phyloP scores from a whole-genome alignment of 805 yeast species.

The Torulaspora quercuum region DNA sequence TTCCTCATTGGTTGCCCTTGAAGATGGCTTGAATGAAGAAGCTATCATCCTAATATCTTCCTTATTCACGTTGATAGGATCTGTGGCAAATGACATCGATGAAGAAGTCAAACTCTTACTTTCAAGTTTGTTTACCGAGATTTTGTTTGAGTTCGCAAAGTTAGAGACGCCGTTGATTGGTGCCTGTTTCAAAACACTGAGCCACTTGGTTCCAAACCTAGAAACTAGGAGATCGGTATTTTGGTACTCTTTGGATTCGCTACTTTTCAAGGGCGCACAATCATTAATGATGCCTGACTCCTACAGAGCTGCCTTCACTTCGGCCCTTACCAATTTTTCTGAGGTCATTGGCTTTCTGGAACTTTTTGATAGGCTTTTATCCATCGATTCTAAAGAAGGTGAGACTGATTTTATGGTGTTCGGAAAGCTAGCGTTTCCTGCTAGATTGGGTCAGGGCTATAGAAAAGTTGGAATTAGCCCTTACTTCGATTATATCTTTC shows the following conservation, averaged over 20 bases:
- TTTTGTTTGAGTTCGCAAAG: constrained; percentile 44
- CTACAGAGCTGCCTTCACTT: constrained; percentile 44
- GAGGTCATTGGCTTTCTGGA: constrained; percentile 61
- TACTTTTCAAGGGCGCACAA: constrained; percentile 50
- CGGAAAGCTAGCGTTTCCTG: constrained; percentile 56
- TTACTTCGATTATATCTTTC: constrained; percentile 68
- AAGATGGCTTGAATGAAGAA: constrained; percentile 72
- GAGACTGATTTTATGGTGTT: constrained; percentile 33
- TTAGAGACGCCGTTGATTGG: constrained; percentile 51
- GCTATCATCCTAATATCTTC: constrained; percentile 72
- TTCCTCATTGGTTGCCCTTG: constrained; percentile 37
- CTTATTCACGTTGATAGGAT: constrained; percentile 60
- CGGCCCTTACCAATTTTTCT: constrained; percentile 48
- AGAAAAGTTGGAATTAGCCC: constrained; percentile 73
- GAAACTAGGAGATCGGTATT: constrained; percentile 44
- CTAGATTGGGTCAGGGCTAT: constrained; percentile 55
- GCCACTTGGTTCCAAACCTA: constrained; percentile 52
- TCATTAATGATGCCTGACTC: constrained; percentile 32
- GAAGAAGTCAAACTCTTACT: constrained; percentile 25
- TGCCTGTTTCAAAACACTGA: constrained; percentile 52
- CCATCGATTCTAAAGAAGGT: constrained; percentile 33
- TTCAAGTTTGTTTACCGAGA: constrained; percentile 31
- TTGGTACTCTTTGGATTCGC: constrained; percentile 68
- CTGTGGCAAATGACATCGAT: constrained; percentile 42
- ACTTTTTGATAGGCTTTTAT: constrained; percentile 45